phyloP scores from a whole-genome alignment of 2,329 filamentous ascomycete genomes.

The Pyricularia grisea region DNA sequence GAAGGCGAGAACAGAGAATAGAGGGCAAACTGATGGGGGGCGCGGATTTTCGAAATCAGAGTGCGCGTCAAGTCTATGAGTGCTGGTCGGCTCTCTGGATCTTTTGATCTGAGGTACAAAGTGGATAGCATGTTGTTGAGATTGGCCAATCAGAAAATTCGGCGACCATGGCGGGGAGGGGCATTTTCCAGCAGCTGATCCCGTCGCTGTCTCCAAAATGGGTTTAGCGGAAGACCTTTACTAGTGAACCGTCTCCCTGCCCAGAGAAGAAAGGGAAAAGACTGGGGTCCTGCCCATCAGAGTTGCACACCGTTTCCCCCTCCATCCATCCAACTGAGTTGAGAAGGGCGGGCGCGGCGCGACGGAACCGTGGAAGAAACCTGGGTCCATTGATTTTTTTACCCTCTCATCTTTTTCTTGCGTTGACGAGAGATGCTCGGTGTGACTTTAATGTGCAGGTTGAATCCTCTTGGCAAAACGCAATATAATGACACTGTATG shows the following conservation, averaged over 20 bases:
- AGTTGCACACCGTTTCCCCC: neutral
- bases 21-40: slow-evolving; percentile 1
- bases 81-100: slow-evolving; percentile 7
- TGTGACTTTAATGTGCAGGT: neutral
- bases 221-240: slow-evolving; percentile 8
- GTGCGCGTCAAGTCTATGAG: neutral
- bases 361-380: neutral
- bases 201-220: neutral
- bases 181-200: neutral
- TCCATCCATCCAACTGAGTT: slow-evolving; percentile 1
- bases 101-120: slow-evolving; percentile 19
- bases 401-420: neutral
- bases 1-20: slow-evolving; percentile 1
- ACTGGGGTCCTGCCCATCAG: slow-evolving; percentile 1
- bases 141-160: slow-evolving; percentile 33
- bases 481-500: neutral
- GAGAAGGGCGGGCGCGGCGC: neutral
- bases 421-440: neutral
- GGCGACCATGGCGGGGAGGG: slow-evolving; percentile 9
- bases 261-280: slow-evolving; percentile 9
- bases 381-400: neutral
- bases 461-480: neutral
- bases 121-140: slow-evolving; percentile 19
- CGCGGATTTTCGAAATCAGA: slow-evolving; percentile 3
- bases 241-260: slow-evolving; percentile 8